Evolutionary conservation across 495 filamentous ascomycete genomes (phyloP).

Genomic region (Aspergillus bridgeri): DNA sequence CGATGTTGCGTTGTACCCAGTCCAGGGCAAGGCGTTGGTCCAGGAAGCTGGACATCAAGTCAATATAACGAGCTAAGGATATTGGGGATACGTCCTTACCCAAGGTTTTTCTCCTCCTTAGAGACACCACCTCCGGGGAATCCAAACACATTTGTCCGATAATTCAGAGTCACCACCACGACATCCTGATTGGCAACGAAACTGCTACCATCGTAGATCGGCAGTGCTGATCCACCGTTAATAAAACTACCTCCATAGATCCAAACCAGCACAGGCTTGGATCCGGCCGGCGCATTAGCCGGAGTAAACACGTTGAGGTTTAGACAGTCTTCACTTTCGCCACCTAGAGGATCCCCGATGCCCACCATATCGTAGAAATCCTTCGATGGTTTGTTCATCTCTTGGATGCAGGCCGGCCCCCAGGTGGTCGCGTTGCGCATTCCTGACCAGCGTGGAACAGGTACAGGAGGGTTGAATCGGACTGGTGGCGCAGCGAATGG

Average conservation of each 20-base stretch:
- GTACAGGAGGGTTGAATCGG: constrained; percentile 33
- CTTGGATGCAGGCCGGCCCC: constrained; percentile 36
- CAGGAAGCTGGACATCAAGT: constrained; percentile 8
- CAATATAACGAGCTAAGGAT: neutral
- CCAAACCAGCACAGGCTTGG: constrained; percentile 28
- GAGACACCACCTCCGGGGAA: constrained; percentile 25
- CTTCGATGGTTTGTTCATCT: constrained; percentile 20
- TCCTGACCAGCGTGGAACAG: constrained; percentile 12
- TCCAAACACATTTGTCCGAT: constrained; percentile 38
- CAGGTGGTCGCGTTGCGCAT: constrained; percentile 27
- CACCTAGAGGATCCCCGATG: constrained; percentile 15
- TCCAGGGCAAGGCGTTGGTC: constrained; percentile 37
- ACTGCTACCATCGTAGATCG: constrained; percentile 28
- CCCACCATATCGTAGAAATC: constrained; percentile 3
- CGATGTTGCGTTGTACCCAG: constrained; percentile 33
- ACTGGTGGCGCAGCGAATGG: constrained; percentile 30
- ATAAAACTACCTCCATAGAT: constrained; percentile 23
- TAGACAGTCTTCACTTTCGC: constrained; percentile 44
- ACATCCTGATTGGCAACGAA: constrained; percentile 28
- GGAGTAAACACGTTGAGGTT: constrained; percentile 41
- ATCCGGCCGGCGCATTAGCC: constrained; percentile 9
- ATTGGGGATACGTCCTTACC: constrained; percentile 1
- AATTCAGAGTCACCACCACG: constrained; percentile 26
- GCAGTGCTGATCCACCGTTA: constrained; percentile 18
- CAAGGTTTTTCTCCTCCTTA: constrained; percentile 23